These are phyloP conservation scores for Warburgia ugandensis DNA, from an alignment of 164 flowering plant species.

Conservation along the genomic window DNA sequence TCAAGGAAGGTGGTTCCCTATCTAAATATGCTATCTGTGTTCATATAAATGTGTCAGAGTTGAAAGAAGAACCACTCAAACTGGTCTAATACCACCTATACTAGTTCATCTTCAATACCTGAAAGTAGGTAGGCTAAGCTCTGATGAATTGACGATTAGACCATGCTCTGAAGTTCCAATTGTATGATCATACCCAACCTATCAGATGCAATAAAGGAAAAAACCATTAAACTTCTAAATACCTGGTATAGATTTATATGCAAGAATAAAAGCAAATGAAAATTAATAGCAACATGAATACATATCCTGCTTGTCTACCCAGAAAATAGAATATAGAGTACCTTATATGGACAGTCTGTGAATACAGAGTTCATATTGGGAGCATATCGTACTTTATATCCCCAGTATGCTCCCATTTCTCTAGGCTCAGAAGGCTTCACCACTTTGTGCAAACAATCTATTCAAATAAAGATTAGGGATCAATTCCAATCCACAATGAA, in stretches of 20 bases:
- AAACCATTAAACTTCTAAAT: no score
- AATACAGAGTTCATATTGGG: slow-evolving; percentile 62
- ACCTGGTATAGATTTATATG: no score
- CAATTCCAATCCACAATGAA: not conserved
- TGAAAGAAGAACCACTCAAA: no score
- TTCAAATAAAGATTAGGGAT: slow-evolving; percentile 1
- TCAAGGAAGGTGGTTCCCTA: no score
- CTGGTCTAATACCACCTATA: no score
- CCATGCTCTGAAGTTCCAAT: slow-evolving; percentile 99
- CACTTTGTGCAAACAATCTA: slow-evolving; percentile 49
- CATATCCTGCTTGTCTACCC: no score
- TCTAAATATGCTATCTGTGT: no score
- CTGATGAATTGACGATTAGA: slow-evolving; percentile 52
- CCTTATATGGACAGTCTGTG: slow-evolving; percentile 70
- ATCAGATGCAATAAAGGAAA: slow-evolving; percentile 11
- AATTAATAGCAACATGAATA: no score
- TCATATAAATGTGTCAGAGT: no score
- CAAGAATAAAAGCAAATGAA: not conserved
- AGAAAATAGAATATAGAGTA: no score
- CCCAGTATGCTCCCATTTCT: slow-evolving; percentile 81
- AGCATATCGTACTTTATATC: slow-evolving; percentile 93
- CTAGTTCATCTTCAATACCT: slow-evolving; percentile 32
- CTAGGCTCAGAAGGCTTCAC: slow-evolving; percentile 67
- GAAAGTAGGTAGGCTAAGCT: slow-evolving; percentile 63
- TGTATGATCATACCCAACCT: slow-evolving; percentile 85